These are phyloP conservation scores for Leccinum arenicola DNA, from an alignment of 768 basidiomycete species.

Conservation along the genomic window DNA sequence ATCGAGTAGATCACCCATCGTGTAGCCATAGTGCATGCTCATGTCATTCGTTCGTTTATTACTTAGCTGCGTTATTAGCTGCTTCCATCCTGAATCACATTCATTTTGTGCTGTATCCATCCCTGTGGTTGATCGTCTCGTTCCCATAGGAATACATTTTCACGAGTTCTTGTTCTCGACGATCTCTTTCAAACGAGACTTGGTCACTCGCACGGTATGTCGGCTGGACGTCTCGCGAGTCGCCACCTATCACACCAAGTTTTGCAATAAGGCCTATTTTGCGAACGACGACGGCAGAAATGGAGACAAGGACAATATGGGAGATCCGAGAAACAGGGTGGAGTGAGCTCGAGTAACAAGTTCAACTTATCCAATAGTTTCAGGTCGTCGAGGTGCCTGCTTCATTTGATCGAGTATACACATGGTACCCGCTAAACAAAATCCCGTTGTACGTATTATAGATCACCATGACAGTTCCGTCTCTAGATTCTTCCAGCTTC, in stretches of 20 bases:
- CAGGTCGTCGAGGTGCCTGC: background rate
- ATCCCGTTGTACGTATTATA: background rate
- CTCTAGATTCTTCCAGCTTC: background rate
- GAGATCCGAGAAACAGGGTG: background rate
- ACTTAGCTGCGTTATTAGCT: background rate
- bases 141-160: background rate
- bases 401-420: background rate
- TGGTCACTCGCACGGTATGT: background rate
- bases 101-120: background rate
- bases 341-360: background rate
- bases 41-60: background rate
- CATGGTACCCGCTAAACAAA: background rate
- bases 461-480: background rate
- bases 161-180: background rate
- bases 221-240: background rate
- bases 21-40: slow-evolving; percentile 11
- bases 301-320: background rate
- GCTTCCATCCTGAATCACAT: background rate
- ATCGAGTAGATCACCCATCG: background rate
- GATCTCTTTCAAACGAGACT: background rate
- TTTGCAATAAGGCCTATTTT: background rate
- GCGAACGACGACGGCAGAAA: too few relatives aligned
- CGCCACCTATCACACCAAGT: background rate
- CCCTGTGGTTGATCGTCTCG: background rate
- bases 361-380: background rate